phyloP scores from a whole-genome alignment of 2,329 filamentous ascomycete species.

The Podosphaera fusca region DNA sequence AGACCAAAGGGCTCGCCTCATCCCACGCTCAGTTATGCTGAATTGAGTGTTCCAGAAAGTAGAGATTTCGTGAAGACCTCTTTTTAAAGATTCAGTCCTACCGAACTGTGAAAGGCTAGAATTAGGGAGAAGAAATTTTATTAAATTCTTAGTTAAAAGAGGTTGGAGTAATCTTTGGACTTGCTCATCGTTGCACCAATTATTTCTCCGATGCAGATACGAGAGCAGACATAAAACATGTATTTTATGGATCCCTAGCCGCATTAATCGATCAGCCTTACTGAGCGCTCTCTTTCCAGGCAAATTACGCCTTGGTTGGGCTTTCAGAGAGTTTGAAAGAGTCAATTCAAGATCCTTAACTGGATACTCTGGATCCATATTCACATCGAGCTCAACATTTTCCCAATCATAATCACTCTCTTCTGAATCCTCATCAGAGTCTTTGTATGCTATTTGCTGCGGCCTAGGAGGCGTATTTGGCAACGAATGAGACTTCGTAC shows the following conservation, averaged over 20 bases:
- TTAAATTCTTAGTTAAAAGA: slow-evolving; percentile 40
- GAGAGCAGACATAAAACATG: slow-evolving; percentile 66
- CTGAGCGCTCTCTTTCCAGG: slow-evolving; percentile 24
- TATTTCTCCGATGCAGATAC: slow-evolving; percentile 56
- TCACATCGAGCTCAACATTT: slow-evolving; percentile 24
- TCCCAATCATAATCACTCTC: slow-evolving; percentile 40
- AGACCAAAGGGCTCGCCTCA: slow-evolving; percentile 52
- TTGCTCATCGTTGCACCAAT: slow-evolving; percentile 62
- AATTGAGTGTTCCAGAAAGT: slow-evolving; percentile 48
- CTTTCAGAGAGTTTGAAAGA: slow-evolving; percentile 10
- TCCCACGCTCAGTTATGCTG: slow-evolving; percentile 44
- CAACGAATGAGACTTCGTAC: no score
- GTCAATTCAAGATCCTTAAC: slow-evolving; percentile 16
- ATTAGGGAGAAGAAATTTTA: slow-evolving; percentile 45
- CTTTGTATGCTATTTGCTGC: slow-evolving; percentile 19
- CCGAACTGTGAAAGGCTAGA: slow-evolving; percentile 48
- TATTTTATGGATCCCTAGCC: slow-evolving; percentile 62
- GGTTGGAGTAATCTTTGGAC: slow-evolving; percentile 43
- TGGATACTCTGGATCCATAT: not conserved
- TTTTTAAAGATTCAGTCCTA: slow-evolving; percentile 52
- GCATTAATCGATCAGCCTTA: slow-evolving; percentile 28
- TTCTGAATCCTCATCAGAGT: slow-evolving; percentile 29
- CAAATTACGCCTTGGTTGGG: slow-evolving; percentile 4
- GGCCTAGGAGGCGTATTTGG: slow-evolving; percentile 5
- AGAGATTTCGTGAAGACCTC: slow-evolving; percentile 48